Conservation (phyloP, 2,329 filamentous ascomycete species). For the Emmonsia crescens region DNA sequence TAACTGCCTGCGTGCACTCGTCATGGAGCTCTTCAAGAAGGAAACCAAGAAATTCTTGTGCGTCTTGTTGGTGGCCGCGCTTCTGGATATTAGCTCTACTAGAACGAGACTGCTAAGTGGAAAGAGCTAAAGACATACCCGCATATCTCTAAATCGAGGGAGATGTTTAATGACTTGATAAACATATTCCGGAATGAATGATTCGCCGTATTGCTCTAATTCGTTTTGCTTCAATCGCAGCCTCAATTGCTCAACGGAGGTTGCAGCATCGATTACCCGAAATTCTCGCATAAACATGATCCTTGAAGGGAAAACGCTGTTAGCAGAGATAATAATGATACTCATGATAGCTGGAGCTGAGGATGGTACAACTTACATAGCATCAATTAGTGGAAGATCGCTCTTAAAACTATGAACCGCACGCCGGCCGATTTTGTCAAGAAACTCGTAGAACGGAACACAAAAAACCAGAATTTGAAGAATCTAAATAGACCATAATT, state of each 20-base stretch:
- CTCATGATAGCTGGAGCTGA: neutral
- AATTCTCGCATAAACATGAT: constrained; percentile 96
- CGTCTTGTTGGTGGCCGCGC: constrained; percentile 95
- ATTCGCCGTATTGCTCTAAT: constrained; percentile 79
- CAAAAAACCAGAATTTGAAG: constrained; percentile 93
- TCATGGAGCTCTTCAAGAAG: constrained; percentile 86
- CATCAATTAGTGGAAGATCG: constrained; percentile 84
- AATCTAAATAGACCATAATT: constrained; percentile 51
- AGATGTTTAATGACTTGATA: constrained; percentile 85
- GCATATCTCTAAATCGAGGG: constrained; percentile 84
- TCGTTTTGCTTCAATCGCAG: constrained; percentile 68
- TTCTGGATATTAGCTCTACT: constrained; percentile 28
- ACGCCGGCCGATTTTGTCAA: constrained; percentile 75
- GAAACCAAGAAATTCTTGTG: constrained; percentile 92
- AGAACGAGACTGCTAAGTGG: neutral
- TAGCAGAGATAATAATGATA: constrained; percentile 3
- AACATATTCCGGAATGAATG: constrained; percentile 87
- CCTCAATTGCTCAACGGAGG: constrained; percentile 61
- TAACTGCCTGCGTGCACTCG: constrained; percentile 73
- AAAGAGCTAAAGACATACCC: constrained; percentile 44
- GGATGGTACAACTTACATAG: constrained; percentile 53
- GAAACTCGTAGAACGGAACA: constrained; percentile 84
- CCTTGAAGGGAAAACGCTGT: constrained; percentile 36
- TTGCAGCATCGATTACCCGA: constrained; percentile 69
- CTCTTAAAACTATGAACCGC: constrained; percentile 89